These are phyloP conservation scores for Pythium plurisporium DNA, from an alignment of 352 stramenopile species.

Conservation along the genomic window DNA sequence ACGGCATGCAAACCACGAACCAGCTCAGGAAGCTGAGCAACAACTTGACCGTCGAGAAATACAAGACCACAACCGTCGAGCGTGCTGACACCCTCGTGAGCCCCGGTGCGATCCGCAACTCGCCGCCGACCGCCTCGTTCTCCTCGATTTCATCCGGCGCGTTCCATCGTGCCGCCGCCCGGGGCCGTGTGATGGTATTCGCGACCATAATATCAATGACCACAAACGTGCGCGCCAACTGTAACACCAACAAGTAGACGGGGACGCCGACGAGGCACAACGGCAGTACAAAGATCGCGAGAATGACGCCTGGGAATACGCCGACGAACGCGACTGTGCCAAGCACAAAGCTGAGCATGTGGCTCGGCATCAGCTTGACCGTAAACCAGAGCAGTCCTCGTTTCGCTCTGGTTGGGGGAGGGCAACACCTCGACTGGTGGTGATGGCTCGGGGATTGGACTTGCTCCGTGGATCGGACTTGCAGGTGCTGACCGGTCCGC, in stretches of 20 bases:
- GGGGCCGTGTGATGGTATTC: background rate
- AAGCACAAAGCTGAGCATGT: conserved; percentile 2
- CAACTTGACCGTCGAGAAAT: conserved; percentile 6
- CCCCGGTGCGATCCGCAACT: background rate
- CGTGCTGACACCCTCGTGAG: background rate
- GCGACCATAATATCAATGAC: background rate
- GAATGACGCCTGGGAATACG: background rate
- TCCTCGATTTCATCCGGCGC: background rate
- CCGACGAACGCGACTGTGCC: background rate
- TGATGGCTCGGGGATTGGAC: background rate
- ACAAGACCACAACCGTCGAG: background rate
- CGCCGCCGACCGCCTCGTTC: background rate
- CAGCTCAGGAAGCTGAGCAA: background rate
- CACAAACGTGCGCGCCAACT: background rate
- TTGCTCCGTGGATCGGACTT: background rate
- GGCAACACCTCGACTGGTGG: background rate
- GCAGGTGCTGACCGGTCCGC: background rate
- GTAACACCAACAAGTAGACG: background rate
- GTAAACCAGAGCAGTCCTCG: background rate
- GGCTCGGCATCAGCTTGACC: conserved; percentile 27
- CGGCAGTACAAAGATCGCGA: background rate
- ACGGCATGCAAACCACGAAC: background rate
- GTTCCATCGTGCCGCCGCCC: background rate
- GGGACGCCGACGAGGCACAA: conserved; percentile 3
- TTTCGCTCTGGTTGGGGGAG: background rate